These are phyloP conservation scores for Bretziella fagacearum DNA, from an alignment of 2,329 filamentous ascomycete genomes.

Conservation along the genomic window DNA sequence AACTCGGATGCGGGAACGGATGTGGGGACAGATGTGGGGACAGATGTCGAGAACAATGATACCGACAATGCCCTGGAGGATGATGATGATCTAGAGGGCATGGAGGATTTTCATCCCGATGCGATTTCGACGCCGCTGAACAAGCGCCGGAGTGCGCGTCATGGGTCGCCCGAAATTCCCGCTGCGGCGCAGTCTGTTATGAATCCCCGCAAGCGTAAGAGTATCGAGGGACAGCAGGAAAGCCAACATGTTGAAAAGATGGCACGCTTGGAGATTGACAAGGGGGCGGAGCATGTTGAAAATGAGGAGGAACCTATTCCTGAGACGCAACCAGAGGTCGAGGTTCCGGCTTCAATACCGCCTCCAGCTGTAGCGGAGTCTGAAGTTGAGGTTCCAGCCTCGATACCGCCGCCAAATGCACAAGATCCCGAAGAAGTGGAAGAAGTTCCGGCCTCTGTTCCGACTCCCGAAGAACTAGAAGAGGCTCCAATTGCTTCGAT, in stretches of 20 bases:
- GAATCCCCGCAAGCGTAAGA: conserved; percentile 36
- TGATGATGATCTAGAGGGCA: conserved; percentile 24
- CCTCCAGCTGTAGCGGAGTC: conserved; percentile 9
- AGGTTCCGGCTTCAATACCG: conserved; percentile 12
- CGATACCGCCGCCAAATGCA: conserved; percentile 12
- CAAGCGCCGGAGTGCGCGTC: conserved; percentile 28
- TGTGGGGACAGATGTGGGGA: conserved; percentile 15
- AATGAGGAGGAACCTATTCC: conserved; percentile 10
- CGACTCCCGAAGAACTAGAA: background rate
- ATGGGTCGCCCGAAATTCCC: background rate
- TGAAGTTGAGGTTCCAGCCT: conserved; percentile 11
- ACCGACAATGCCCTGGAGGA: conserved; percentile 20
- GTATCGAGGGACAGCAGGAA: conserved; percentile 27
- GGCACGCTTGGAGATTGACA: conserved; percentile 20
- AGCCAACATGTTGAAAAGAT: conserved; percentile 24
- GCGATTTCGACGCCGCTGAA: conserved; percentile 50
- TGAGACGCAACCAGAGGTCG: conserved; percentile 7
- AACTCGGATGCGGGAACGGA: conserved; percentile 17
- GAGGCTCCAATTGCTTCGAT: conserved; percentile 9
- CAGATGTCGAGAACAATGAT: conserved; percentile 18
- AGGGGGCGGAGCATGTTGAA: conserved; percentile 14
- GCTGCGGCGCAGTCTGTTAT: background rate
- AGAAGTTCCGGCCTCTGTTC: conserved; percentile 13
- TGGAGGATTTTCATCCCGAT: conserved; percentile 41
- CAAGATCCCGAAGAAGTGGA: background rate